Percentiles rank a stretch among this genome's conserved stretches.
Evolutionary conservation across 176 grass and related monocot genomes (phyloP).

Genomic region (Bromus sterilis): DNA sequence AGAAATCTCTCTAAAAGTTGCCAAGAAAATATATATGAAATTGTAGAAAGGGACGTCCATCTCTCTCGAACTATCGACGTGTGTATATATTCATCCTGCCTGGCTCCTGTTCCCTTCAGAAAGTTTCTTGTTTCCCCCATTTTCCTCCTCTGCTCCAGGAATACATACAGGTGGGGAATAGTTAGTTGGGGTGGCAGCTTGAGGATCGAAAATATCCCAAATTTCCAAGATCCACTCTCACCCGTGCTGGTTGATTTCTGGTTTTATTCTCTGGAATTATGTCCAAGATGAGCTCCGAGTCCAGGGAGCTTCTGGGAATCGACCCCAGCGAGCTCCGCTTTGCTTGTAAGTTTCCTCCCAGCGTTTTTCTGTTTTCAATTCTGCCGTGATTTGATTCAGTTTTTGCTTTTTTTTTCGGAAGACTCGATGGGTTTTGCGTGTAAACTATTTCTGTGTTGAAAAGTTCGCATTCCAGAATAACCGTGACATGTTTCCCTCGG

Average conservation of each 20-base stretch:
- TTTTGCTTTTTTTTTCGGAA: not conserved
- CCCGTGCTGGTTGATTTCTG: not conserved
- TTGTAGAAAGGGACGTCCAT: not conserved
- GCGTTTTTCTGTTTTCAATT: not conserved
- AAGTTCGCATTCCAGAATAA: too few relatives aligned
- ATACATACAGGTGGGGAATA: too few relatives aligned
- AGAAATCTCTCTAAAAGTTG: not conserved
- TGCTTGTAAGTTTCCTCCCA: slow-evolving; percentile 34
- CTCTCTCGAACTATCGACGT: not conserved
- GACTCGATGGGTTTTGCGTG: not conserved
- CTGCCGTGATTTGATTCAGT: not conserved
- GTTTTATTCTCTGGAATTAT: not conserved
- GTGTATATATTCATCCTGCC: not conserved
- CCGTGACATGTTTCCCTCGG: not conserved
- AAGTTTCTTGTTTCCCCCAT: not conserved
- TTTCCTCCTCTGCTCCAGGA: slow-evolving; percentile 21
- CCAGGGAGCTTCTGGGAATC: slow-evolving; percentile 59
- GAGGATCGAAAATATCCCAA: not conserved
- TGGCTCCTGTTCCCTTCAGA: not conserved
- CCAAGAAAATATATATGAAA: not conserved
- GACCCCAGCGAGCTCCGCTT: slow-evolving; percentile 68
- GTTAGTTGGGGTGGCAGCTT: too few relatives aligned
- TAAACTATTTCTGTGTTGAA: not conserved
- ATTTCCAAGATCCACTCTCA: not conserved
- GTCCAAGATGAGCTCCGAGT: slow-evolving; percentile 38